These are phyloP conservation scores for Fusarium domesticum DNA, from an alignment of 2,329 filamentous ascomycete genomes.

Conservation along the genomic window DNA sequence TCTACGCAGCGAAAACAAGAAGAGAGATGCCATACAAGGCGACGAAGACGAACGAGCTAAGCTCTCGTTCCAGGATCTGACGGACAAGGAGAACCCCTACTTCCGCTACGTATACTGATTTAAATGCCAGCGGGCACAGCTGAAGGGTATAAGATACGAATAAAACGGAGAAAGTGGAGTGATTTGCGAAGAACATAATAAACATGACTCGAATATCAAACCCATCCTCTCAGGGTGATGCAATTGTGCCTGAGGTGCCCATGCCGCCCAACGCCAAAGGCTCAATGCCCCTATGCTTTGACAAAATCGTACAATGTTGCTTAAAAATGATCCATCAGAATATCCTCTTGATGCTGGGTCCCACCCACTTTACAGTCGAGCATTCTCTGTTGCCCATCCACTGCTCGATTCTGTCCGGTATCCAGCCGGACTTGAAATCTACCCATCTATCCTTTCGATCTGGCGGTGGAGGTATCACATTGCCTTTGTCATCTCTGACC, in stretches of 20 bases:
- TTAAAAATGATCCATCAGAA: slow-evolving; percentile 17
- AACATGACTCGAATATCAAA: neutral
- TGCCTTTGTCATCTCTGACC: slow-evolving; percentile 25
- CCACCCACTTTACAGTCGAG: slow-evolving; percentile 32
- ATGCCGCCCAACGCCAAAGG: slow-evolving; percentile 22
- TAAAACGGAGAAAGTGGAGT: neutral
- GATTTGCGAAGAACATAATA: neutral
- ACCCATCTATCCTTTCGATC: slow-evolving; percentile 25
- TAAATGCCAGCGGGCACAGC: neutral
- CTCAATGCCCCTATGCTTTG: slow-evolving; percentile 2
- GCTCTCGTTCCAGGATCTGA: slow-evolving; percentile 64
- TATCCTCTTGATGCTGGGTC: slow-evolving; percentile 32
- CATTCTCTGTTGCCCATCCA: slow-evolving; percentile 29
- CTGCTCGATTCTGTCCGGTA: slow-evolving; percentile 24
- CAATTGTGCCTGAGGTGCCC: slow-evolving; percentile 13
- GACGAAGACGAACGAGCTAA: slow-evolving; percentile 61
- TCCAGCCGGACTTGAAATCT: slow-evolving; percentile 33
- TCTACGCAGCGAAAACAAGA: slow-evolving; percentile 56
- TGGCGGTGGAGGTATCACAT: slow-evolving; percentile 17
- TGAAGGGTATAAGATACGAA: neutral
- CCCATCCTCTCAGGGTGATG: neutral
- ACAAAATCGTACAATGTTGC: slow-evolving; percentile 1
- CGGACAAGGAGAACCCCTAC: slow-evolving; percentile 65
- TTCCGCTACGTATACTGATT: slow-evolving; percentile 54
- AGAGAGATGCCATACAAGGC: slow-evolving; percentile 44